A percentile compares a stretch with the other conserved stretches of the same genome.
These are phyloP conservation scores for Hypoxylon sp. DNA, from an alignment of 2,329 filamentous ascomycete genomes.

Conservation along the genomic window DNA sequence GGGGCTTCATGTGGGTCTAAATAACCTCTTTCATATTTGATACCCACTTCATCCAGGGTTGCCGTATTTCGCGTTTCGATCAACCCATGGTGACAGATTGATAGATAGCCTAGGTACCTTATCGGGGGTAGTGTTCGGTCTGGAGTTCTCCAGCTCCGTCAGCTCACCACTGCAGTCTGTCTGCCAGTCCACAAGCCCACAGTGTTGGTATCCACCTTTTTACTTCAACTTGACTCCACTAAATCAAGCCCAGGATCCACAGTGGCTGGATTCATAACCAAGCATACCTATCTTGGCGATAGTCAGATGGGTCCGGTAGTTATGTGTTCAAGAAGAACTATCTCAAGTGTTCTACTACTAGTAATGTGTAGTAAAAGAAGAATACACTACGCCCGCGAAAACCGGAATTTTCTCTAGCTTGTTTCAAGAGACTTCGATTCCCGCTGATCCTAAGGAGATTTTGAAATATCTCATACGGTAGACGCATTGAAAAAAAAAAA, in stretches of 20 bases:
- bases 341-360: background rate
- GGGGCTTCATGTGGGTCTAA: conserved; percentile 11
- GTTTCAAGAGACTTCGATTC: background rate
- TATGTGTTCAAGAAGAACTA: background rate
- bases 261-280: background rate
- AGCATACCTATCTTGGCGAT: background rate
- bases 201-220: background rate
- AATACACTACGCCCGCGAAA: background rate
- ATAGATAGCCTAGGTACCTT: background rate
- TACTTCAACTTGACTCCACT: background rate
- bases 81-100: conserved; percentile 6
- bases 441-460: background rate
- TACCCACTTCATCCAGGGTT: background rate
- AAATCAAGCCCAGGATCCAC: background rate
- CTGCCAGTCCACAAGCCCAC: background rate
- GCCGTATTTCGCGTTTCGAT: background rate
- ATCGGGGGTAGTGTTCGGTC: background rate
- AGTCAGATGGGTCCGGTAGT: background rate
- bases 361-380: background rate
- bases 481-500: background rate
- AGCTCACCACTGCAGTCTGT: no score
- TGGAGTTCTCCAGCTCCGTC: background rate
- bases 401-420: background rate
- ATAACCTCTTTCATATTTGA: conserved; percentile 13
- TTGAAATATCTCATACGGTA: background rate